Conservation (phyloP, 2,329 filamentous ascomycete genomes). For the Fusarium poae region DNA sequence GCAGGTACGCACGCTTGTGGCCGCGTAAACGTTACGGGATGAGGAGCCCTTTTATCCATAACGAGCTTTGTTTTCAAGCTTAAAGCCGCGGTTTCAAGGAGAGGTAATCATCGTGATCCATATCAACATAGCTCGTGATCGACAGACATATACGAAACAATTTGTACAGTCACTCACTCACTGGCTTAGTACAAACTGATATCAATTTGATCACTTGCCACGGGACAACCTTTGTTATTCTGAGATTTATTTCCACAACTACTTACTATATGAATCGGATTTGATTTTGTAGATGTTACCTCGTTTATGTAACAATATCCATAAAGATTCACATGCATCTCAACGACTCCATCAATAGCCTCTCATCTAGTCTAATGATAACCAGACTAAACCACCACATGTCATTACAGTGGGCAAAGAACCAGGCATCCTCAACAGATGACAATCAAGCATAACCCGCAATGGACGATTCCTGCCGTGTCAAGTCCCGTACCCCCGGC, state of each 20-base stretch:
- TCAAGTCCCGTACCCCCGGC: slow-evolving; percentile 21
- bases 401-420: slow-evolving; percentile 4
- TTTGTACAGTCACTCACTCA: background rate
- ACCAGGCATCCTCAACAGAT: slow-evolving; percentile 1
- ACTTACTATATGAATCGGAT: no score
- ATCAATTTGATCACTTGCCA: background rate
- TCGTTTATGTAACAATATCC: background rate
- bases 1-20: slow-evolving; percentile 1
- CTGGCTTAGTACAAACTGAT: background rate
- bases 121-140: background rate
- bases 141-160: background rate
- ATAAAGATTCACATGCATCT: slow-evolving; percentile 9
- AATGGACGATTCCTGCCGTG: slow-evolving; percentile 18
- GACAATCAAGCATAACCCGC: background rate
- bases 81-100: slow-evolving; percentile 7
- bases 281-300: background rate
- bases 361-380: slow-evolving; percentile 10
- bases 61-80: slow-evolving; percentile 18
- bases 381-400: slow-evolving; percentile 18
- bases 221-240: background rate
- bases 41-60: slow-evolving; percentile 4
- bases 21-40: slow-evolving; percentile 11
- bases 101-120: background rate
- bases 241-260: background rate
- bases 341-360: slow-evolving; percentile 3